Conservation (phyloP, 768 basidiomycete species). For the Mycena kentingensis region DNA sequence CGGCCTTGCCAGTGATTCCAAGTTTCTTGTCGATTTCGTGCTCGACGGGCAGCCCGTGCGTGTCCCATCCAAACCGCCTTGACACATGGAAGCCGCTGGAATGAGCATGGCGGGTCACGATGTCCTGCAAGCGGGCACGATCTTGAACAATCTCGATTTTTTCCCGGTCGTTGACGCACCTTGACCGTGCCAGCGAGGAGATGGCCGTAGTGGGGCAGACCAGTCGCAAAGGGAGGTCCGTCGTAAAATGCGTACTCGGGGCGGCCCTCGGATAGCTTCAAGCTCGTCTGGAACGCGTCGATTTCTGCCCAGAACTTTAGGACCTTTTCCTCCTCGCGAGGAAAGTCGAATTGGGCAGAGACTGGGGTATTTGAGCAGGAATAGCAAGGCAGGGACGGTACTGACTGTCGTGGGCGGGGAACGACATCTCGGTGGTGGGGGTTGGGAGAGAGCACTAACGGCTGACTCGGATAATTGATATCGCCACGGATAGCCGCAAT, state of each 20-base stretch:
- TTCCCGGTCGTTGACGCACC: constrained; percentile 45
- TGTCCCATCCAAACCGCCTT: constrained; percentile 98
- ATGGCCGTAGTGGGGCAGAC: constrained; percentile 95
- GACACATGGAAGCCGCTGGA: constrained; percentile 91
- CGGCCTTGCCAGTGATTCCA: constrained; percentile 87
- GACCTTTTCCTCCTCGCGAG: constrained; percentile 89
- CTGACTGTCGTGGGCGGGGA: constrained; percentile 74
- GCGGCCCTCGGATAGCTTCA: constrained; percentile 88
- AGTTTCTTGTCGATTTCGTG: constrained; percentile 99
- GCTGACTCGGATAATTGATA: no score
- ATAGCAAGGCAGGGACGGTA: constrained; percentile 17
- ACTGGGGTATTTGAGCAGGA: constrained; percentile 45
- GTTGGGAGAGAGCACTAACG: neutral
- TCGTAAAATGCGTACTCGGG: constrained; percentile 96
- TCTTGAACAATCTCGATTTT: constrained; percentile 11
- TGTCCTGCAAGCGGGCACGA: constrained; percentile 64
- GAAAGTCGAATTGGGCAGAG: constrained; percentile 75
- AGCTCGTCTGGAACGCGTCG: constrained; percentile 93
- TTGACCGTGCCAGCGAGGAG: constrained; percentile 92
- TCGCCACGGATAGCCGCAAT: neutral
- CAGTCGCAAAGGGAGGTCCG: constrained; percentile 96
- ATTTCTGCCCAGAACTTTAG: constrained; percentile 93
- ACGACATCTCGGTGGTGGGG: constrained; percentile 50
- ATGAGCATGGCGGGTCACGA: constrained; percentile 94
- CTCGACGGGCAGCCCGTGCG: constrained; percentile 97